Evolutionary conservation across 208 protist species (phyloP), one percentile per base, ranked within the genome.

Genomic region (Plasmodiophora brassicae): DNA sequence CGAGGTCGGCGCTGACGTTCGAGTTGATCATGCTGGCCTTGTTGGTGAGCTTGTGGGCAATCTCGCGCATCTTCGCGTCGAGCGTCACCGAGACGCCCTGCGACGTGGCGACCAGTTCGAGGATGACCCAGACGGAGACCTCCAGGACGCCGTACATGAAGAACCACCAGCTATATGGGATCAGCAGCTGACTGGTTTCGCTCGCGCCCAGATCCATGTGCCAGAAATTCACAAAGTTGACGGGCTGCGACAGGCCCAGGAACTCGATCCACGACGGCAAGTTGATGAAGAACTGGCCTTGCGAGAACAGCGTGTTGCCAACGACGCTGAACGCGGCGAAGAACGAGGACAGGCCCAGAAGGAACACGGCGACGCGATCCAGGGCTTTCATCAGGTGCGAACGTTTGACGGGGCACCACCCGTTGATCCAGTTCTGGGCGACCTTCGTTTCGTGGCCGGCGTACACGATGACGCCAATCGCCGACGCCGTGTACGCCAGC

Each of bases 391-490:
- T 78, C 14, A 78, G 65, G 41, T 78, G 65, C 41, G 65, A 78
- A 44, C 65, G 5, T 78, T 78, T 78, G 14, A 38, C 5, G 5
- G 20, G 5, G n/a, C n/a, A 5, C 5, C 5, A 14, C 5, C 10
- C n/a, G 14, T 38, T 32, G 5, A 5, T 14, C 65, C 65, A 78
- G 41, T 78, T 78, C n/a, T 32, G 5, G 65, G n/a, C 65, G n/a
- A 78, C 65, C 41, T 78, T 78, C 32, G 32, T 44, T 44, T 78
- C 65, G n/a, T 78, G 65, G 32, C 65, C 65, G 5, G 65, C 65
- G n/a, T 78, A 78, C 5, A 78, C 65, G 65, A 78, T 38, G 65
- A 78, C 65, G n/a, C 65, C 65, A 32, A 32, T 78, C 10, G 65
- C 65, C 20, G 65, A 5, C 5, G 10, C 65, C 10, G 65, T 78